Conservation (phyloP, 2,329 filamentous ascomycete genomes). For the Epichloe baconii region DNA sequence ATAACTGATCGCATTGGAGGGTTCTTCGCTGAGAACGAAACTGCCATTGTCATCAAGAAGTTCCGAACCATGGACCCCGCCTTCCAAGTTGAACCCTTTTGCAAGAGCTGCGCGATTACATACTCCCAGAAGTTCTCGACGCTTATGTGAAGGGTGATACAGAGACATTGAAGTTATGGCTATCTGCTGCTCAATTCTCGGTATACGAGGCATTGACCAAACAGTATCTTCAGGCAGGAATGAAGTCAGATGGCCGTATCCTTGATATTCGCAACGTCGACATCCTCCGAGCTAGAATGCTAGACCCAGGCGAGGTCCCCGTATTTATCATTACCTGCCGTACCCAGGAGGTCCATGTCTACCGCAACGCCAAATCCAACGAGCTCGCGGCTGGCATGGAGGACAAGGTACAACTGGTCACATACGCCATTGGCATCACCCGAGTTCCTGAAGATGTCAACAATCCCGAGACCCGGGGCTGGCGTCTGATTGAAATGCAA, state of each 20-base stretch:
- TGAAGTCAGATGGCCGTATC: conserved; percentile 90
- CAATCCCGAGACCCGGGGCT: conserved; percentile 92
- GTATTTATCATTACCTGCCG: conserved; percentile 96
- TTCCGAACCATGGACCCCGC: conserved; percentile 90
- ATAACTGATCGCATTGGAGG: conserved; percentile 88
- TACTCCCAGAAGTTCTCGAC: conserved; percentile 90
- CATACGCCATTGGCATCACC: conserved; percentile 94
- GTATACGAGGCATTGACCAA: conserved; percentile 95
- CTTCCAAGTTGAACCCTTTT: conserved; percentile 94
- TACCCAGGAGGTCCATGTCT: conserved; percentile 96
- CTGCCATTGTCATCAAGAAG: conserved; percentile 93
- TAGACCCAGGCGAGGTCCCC: conserved; percentile 77
- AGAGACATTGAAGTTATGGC: conserved; percentile 84
- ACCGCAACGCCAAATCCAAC: conserved; percentile 79
- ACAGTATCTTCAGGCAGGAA: conserved; percentile 84
- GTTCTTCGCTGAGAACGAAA: conserved; percentile 98
- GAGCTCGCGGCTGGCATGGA: conserved; percentile 95
- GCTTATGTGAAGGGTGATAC: conserved; percentile 95
- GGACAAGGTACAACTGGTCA: conserved; percentile 95
- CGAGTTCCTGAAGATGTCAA: conserved; percentile 88
- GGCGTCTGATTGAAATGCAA: conserved; percentile 96
- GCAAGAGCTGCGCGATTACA: conserved; percentile 92
- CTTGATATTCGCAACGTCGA: conserved; percentile 93
- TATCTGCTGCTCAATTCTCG: conserved; percentile 89
- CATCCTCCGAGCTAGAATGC: conserved; percentile 64